These are phyloP conservation scores for Cicer chorassanicum DNA, from an alignment of 306 rosid species.

Conservation along the genomic window DNA sequence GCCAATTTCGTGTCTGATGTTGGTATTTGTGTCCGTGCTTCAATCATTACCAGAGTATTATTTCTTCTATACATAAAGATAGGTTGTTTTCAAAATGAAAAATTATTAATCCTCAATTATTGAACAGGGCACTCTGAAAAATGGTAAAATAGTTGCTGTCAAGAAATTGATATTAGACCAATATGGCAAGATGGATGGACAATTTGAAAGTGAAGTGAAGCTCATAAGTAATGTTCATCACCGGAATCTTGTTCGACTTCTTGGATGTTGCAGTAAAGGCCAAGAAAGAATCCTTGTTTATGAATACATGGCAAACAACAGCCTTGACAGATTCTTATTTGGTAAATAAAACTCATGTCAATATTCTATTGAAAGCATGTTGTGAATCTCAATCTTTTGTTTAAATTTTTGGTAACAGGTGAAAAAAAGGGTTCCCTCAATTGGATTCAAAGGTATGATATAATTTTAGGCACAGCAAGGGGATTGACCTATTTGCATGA, in stretches of 20 bases:
- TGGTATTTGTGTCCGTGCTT: too few relatives aligned
- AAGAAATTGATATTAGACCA: constrained; percentile 60
- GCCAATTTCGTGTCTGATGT: too few relatives aligned
- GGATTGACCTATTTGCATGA: constrained; percentile 76
- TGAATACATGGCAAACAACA: constrained; percentile 70
- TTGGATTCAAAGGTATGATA: constrained; percentile 65
- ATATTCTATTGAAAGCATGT: background rate
- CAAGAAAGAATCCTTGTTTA: constrained; percentile 71
- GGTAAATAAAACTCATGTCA: constrained; percentile 50
- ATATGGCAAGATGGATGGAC: constrained; percentile 53
- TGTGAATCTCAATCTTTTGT: background rate
- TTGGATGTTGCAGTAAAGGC: constrained; percentile 73
- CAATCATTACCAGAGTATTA: too few relatives aligned
- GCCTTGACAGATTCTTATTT: constrained; percentile 70
- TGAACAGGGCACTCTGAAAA: constrained; percentile 66
- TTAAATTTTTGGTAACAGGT: constrained; percentile 38
- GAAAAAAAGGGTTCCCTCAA: constrained; percentile 57
- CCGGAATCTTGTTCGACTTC: constrained; percentile 67
- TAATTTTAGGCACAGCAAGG: constrained; percentile 68
- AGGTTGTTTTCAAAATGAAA: background rate
- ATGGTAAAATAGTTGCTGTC: constrained; percentile 74
- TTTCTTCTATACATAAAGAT: background rate
- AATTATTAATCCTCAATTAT: background rate
- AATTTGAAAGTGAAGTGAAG: constrained; percentile 70
- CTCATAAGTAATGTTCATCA: constrained; percentile 81